Conservation (phyloP, 805 yeast genomes). For the Wickerhamiella musiphila region DNA sequence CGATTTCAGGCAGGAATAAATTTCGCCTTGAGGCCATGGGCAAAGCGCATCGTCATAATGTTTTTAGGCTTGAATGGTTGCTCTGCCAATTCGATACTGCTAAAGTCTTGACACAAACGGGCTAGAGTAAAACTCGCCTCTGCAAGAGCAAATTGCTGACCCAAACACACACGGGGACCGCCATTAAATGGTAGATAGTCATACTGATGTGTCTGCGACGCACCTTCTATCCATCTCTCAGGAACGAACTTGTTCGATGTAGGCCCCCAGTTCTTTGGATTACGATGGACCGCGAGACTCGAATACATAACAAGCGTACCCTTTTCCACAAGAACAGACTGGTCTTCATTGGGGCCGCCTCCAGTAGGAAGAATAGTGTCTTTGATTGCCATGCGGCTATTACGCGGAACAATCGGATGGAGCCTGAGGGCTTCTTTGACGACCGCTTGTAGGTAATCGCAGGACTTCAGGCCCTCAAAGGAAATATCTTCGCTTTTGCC, state of each 20-base stretch:
- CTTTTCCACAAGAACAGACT: constrained; percentile 28
- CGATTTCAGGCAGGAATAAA: neutral
- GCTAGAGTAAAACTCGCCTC: constrained; percentile 28
- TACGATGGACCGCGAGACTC: constrained; percentile 30
- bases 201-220: constrained; percentile 27
- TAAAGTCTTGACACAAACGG: constrained; percentile 22
- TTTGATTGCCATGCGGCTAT: constrained; percentile 29
- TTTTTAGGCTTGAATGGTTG: too few relatives aligned
- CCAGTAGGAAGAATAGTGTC: constrained; percentile 35
- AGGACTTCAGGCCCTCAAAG: constrained; percentile 33
- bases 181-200: constrained; percentile 33
- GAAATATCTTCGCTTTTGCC: constrained; percentile 20
- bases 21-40: too few relatives aligned
- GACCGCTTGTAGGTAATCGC: constrained; percentile 31
- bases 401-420: constrained; percentile 35
- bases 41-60: too few relatives aligned
- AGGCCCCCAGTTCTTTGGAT: constrained; percentile 26
- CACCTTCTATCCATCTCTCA: constrained; percentile 29
- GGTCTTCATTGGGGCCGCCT: constrained; percentile 27
- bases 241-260: constrained; percentile 31
- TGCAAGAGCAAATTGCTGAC: constrained; percentile 36
- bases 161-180: constrained; percentile 34
- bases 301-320: constrained; percentile 27
- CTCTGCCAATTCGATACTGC: constrained; percentile 4
- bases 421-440: constrained; percentile 33